A percentile compares a stretch with the other conserved stretches of the same genome.
Conservation (phyloP, 805 yeast genomes). For the Monosporozyma yasuniensis region DNA sequence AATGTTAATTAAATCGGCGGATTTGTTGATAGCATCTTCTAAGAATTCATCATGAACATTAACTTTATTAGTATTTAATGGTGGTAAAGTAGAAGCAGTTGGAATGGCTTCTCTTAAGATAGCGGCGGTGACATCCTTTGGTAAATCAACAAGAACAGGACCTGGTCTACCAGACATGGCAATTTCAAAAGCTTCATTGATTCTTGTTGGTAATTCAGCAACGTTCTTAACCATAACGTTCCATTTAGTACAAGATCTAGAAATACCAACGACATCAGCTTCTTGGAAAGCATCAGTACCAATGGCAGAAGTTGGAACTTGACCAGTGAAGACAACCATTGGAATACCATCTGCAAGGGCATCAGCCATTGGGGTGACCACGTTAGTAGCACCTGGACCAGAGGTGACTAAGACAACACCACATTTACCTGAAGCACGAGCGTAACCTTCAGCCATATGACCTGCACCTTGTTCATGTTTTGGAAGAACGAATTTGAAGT, state of each 20-base stretch:
- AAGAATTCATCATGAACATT: slow-evolving; percentile 68
- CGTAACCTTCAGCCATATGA: slow-evolving; percentile 99
- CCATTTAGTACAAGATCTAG: slow-evolving; percentile 98
- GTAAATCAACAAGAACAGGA: slow-evolving; percentile 94
- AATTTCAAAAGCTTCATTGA: slow-evolving; percentile 96
- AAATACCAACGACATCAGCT: slow-evolving; percentile 95
- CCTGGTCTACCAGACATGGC: slow-evolving; percentile 97
- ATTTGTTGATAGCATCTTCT: slow-evolving; percentile 58
- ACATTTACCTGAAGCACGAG: slow-evolving; percentile 89
- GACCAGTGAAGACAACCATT: slow-evolving; percentile 92
- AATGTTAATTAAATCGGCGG: slow-evolving; percentile 68
- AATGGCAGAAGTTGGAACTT: slow-evolving; percentile 90
- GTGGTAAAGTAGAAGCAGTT: slow-evolving; percentile 63
- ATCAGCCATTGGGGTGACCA: slow-evolving; percentile 97
- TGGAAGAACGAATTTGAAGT: slow-evolving; percentile 86
- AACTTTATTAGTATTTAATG: slow-evolving; percentile 58
- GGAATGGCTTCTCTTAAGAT: slow-evolving; percentile 84
- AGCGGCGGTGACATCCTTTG: slow-evolving; percentile 96
- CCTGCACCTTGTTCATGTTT: slow-evolving; percentile 99
- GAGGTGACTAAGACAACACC: slow-evolving; percentile 98
- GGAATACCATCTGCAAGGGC: slow-evolving; percentile 97
- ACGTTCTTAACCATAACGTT: slow-evolving; percentile 96
- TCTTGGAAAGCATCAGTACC: slow-evolving; percentile 99
- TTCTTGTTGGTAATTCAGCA: slow-evolving; percentile 88
- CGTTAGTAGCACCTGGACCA: slow-evolving; percentile 98